Conservation (phyloP, 495 filamentous ascomycete species). For the Paragyromitra xinjiangensis region DNA sequence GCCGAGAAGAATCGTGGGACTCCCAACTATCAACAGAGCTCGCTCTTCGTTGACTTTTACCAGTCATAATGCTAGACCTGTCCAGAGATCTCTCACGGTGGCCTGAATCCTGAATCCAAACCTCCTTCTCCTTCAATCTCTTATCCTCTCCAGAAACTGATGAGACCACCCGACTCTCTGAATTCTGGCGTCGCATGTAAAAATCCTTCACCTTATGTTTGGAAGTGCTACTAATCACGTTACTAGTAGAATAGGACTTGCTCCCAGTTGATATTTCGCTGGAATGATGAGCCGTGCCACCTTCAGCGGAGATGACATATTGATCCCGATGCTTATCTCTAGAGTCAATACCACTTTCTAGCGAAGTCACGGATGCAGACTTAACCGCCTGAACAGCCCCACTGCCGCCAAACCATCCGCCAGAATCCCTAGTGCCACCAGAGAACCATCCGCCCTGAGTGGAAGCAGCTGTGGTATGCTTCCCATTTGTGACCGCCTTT, state of each 20-base stretch:
- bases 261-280: slow-evolving; percentile 10
- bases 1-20: slow-evolving; percentile 36
- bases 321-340: slow-evolving; percentile 16
- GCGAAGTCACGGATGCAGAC: slow-evolving; percentile 27
- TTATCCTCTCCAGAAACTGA: slow-evolving; percentile 9
- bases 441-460: slow-evolving; percentile 32
- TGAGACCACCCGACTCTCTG: slow-evolving; percentile 10
- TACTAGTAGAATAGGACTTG: slow-evolving; percentile 26
- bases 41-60: slow-evolving; percentile 7
- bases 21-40: slow-evolving; percentile 46
- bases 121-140: slow-evolving; percentile 18
- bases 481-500: not conserved
- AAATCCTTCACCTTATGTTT: not conserved
- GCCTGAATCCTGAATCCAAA: slow-evolving; percentile 14
- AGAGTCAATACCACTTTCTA: not conserved
- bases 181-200: slow-evolving; percentile 9
- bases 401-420: slow-evolving; percentile 45
- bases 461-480: slow-evolving; percentile 7
- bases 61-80: slow-evolving; percentile 19
- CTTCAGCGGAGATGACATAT: not conserved
- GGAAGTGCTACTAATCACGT: slow-evolving; percentile 2
- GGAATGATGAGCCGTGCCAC: slow-evolving; percentile 4
- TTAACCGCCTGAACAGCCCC: not conserved
- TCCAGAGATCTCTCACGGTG: slow-evolving; percentile 6
- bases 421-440: slow-evolving; percentile 21